Evolutionary conservation across 257 asterid species (phyloP), one percentile per base, ranked within the genome.

Genomic region (Ehretia macrophylla): DNA sequence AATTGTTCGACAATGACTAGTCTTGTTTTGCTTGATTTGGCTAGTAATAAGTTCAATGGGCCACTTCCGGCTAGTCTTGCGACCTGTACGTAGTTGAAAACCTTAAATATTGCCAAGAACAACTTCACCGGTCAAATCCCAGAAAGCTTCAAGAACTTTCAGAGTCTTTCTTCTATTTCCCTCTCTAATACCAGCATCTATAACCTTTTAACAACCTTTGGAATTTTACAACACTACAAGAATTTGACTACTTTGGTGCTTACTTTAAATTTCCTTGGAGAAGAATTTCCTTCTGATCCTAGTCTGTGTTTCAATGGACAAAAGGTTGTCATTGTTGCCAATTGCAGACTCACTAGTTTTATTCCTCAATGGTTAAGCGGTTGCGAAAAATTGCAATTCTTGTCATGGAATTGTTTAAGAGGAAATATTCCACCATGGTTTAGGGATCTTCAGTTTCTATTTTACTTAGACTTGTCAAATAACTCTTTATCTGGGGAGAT

Each of bases 401-500:
- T 89, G 42, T 89, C 97, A 0, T 80, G 88, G 97, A 89, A 89
- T 58, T 84, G 56, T 9, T 68, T 89, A 44, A 66, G 55, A 14
- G 97, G 97, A 50, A 53, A 68, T 0, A 79, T 89, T 49, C 91
- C 95, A 6, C 50, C 91, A 22, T 89, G 88, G 91, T 79, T 89
- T 62, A 82, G 82, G n/a, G 65, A 75, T 63, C 70, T 89, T 32
- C 66, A 79, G 50, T 73, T 67, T 44, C 74, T 89, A 18, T 89
- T 89, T 68, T 89, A 89, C 63, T 56, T 89, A 78, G 97, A 89
- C 66, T 77, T 89, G 57, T 86, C 97, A 2, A 86, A 89, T 64
- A 89, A 89, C 76, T 68, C 88, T 16, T 62, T 86, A 10, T 58
- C 73, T 0, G 97, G 97, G 64, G 58, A 77, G 21, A 81, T 86